phyloP scores from a whole-genome alignment of 1,284 basidiomycete species.

The Fomes fomentarius region DNA sequence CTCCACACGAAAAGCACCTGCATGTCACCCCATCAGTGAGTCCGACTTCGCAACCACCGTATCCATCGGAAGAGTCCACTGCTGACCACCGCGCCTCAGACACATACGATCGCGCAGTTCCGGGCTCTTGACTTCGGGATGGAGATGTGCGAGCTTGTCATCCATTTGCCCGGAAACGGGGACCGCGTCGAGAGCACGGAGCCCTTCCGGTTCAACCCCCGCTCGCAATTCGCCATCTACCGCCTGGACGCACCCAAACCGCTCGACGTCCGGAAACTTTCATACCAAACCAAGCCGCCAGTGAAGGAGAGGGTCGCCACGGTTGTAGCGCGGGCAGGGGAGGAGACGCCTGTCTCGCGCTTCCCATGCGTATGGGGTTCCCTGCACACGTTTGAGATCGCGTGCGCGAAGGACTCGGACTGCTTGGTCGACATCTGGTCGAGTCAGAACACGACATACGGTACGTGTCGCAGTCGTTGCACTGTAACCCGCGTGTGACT shows the following conservation, averaged over 20 bases:
- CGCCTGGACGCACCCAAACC: conserved; percentile 20
- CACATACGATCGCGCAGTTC: conserved; percentile 28
- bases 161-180: conserved; percentile 25
- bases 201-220: conserved; percentile 22
- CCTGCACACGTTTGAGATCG: conserved; percentile 26
- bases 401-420: conserved; percentile 20
- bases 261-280: conserved; percentile 25
- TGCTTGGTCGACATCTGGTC: conserved; percentile 31
- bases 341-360: conserved; percentile 23
- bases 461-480: conserved; percentile 9
- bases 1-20: conserved; percentile 28
- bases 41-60: no score
- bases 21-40: conserved; percentile 22
- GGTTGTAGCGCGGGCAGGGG: conserved; percentile 19
- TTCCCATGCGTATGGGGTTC: conserved; percentile 30
- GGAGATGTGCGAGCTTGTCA: conserved; percentile 31
- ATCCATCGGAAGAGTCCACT: no score
- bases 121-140: conserved; percentile 32
- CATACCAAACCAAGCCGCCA: conserved; percentile 23
- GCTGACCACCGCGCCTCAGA: no score
- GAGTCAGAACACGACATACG: conserved; percentile 29
- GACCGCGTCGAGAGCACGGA: conserved; percentile 23
- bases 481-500: not conserved
- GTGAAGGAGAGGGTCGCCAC: conserved; percentile 19
- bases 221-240: conserved; percentile 23